Percentiles rank a stretch among this genome's conserved stretches.
Conservation (phyloP, 768 basidiomycete genomes). For the Mycena rebaudengoi region DNA sequence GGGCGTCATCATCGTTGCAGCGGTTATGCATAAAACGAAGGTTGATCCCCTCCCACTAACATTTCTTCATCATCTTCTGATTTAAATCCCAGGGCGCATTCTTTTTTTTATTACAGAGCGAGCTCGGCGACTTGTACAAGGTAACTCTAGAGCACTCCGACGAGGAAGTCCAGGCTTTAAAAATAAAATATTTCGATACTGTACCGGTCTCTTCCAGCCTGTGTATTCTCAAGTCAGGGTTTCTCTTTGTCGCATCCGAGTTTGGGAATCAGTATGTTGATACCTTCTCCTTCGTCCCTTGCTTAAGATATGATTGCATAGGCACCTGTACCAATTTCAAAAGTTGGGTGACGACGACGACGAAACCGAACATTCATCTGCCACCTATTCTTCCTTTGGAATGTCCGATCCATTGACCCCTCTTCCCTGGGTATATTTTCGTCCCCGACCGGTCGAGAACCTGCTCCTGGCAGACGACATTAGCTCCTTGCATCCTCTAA, state of each 20-base stretch:
- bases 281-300: neutral
- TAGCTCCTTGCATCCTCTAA: neutral
- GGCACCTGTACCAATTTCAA: constrained; percentile 96
- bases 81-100: constrained; percentile 98
- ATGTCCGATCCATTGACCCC: neutral
- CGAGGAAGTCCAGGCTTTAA: constrained; percentile 88
- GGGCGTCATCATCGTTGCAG: neutral
- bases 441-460: neutral
- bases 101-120: constrained; percentile 97
- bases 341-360: constrained; percentile 96
- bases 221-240: constrained; percentile 97
- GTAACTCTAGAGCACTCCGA: constrained; percentile 97
- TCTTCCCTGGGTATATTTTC: neutral
- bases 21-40: constrained; percentile 5
- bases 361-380: constrained; percentile 91
- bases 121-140: constrained; percentile 96
- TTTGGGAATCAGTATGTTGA: constrained; percentile 92
- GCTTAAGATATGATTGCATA: too few species aligned
- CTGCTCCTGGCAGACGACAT: neutral
- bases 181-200: constrained; percentile 99
- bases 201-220: constrained; percentile 91
- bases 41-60: too few species aligned
- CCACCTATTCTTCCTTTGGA: constrained; percentile 66
- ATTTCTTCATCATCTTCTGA: constrained; percentile 70
- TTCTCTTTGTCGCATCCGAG: constrained; percentile 95